phyloP scores from a whole-genome alignment of 2,329 filamentous ascomycete species.

The Pestalotiopsis sp. region DNA sequence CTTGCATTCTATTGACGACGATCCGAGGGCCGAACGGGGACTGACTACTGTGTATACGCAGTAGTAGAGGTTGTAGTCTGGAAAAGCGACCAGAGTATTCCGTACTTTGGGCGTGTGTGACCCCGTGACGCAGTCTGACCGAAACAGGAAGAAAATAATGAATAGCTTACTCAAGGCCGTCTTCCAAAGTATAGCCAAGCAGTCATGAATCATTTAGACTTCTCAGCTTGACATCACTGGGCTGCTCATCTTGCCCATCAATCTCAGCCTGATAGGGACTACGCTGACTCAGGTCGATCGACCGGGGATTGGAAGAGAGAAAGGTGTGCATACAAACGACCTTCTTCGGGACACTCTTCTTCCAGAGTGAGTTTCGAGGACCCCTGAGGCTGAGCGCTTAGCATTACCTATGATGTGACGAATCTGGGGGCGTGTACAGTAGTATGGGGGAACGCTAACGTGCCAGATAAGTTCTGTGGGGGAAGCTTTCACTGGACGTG shows the following conservation, averaged over 20 bases:
- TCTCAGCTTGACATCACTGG: slow-evolving; percentile 7
- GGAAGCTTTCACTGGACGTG: slow-evolving; percentile 21
- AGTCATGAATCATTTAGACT: background rate
- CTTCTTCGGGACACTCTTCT: background rate
- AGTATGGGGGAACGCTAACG: slow-evolving; percentile 7
- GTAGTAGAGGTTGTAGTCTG: background rate
- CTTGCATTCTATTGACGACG: background rate
- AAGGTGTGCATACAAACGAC: background rate
- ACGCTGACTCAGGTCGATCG: background rate
- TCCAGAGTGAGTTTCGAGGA: too few species aligned
- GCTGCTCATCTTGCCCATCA: background rate
- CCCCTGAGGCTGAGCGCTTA: background rate
- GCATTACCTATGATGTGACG: slow-evolving; percentile 4
- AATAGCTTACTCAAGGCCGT: background rate
- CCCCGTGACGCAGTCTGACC: background rate
- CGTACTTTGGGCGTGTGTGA: background rate
- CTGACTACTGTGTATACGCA: background rate
- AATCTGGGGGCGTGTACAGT: slow-evolving; percentile 5
- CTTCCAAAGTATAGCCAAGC: background rate
- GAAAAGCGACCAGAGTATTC: background rate
- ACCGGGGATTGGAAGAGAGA: background rate
- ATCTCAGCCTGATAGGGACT: background rate
- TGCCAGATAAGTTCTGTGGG: slow-evolving; percentile 23
- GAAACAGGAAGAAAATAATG: background rate
- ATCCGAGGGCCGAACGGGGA: background rate